Conservation (phyloP, 331 rosid species). For the Telfairia occidentalis region DNA sequence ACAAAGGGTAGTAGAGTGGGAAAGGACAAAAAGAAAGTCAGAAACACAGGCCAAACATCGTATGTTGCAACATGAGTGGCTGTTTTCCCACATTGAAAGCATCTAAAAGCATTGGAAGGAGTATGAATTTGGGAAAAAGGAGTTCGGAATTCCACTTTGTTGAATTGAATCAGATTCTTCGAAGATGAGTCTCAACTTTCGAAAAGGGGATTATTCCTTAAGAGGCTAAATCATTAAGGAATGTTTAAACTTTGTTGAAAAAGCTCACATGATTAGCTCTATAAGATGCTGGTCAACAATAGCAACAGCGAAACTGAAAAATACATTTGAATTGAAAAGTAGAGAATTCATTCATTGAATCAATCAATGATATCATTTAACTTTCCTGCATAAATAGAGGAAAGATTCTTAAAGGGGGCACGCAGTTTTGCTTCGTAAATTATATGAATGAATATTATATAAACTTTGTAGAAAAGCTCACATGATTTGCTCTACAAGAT, state of each 20-base stretch:
- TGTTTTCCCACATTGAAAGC: not conserved
- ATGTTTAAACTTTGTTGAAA: not conserved
- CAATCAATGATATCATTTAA: no score
- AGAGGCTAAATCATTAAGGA: not conserved
- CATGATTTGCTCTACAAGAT: not conserved
- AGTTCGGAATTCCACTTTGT: not conserved
- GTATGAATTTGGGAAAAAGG: not conserved
- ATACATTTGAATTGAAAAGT: no score
- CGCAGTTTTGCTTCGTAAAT: no score
- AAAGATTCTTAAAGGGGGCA: no score
- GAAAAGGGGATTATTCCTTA: not conserved
- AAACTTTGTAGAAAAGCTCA: not conserved
- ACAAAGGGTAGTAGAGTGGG: not conserved
- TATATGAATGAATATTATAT: not conserved
- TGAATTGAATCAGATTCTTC: slow-evolving; percentile 8
- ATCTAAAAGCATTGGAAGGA: not conserved
- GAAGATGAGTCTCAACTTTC: not conserved
- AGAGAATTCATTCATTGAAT: no score
- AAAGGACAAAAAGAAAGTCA: not conserved
- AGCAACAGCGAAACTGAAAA: no score
- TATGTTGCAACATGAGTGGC: not conserved
- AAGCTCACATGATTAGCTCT: not conserved
- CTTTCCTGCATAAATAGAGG: no score
- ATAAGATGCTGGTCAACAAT: not conserved
- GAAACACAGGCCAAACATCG: not conserved